Evolutionary conservation across 2,329 filamentous ascomycete species (phyloP), one percentile per base, ranked within the genome.

Genomic region (Xylariales sp.): DNA sequence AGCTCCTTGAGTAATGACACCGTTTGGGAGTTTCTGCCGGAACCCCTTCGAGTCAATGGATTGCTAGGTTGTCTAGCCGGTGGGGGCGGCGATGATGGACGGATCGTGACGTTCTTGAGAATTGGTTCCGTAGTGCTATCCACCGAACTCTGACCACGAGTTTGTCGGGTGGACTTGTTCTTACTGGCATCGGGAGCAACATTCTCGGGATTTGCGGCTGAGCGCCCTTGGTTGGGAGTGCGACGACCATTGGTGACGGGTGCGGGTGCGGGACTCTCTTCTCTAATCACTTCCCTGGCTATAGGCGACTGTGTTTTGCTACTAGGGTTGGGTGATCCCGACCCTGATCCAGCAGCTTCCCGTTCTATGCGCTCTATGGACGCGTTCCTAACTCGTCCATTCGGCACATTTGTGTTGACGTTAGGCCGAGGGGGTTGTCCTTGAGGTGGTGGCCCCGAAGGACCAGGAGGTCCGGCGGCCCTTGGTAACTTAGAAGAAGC

Each of bases 1-100:
- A 98, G 73, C 59, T 98, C 93, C 59, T 93, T 91, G 11, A 88
- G 72, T 10, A 96, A 63, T 0, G 86, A 82, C 48, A 87, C 84
- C 1, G 84, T 84, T 51, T 84, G 80, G 6, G 78, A 72, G 56
- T 81, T 76, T 59, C 76, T 61, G 49, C 76, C 66, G 45, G 85
- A 74, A 46, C 83, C 68, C 60, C 80, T 65, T 56, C 84, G 63
- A 52, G 70, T 63, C 52, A 86, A 52, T 48, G 80, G 66, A 63
- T 80, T 75, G 63, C 78, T 74, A 25, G 67, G 56, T 58, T 82
- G 73, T 42, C 79, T 66, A 4, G 67, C 67, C 1, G 78, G 76
- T 2, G 77, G 74, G 3, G 78, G 78, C 3, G 79, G 78, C 7
- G 80, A 83, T 4, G 73, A 62, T 12, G 76, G 69, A 5, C 77